Base-by-base conservation (phyloP, 1,284 basidiomycete species). In the Cutaneotrichosporon mucoides region DNA sequence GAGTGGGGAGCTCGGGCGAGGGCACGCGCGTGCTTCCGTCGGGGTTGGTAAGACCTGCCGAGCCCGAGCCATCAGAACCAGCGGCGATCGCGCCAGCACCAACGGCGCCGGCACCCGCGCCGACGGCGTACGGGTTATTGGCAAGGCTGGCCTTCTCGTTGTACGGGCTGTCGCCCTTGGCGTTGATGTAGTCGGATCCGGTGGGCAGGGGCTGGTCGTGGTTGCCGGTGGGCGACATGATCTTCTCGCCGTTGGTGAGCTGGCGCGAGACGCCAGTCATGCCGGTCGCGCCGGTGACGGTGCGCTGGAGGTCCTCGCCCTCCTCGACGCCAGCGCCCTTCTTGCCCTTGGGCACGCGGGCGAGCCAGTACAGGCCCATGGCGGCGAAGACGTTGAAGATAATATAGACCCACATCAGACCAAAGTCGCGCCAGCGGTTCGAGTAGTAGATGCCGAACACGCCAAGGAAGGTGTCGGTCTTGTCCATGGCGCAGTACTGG, bases 341-440 rank as follows among this genome's bases (percentile, higher is more conserved):
- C 43, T 54, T 56, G 38, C 56, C 52, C 59, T 65, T 65, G 53
- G 60, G 62, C 5, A 78, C 75, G 57, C 76, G 68, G 24, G 64
- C 70, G 13, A 76, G 65, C 69, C 70, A 76, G 67, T 78, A 79
- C 16, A 78, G 52, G 37, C 53, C 60, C 36, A 76, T 60, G 43
- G 76, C 77, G 4, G 64, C 73, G 45, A 67, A 45, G 38, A 72
- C 57, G 62, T 89, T 89, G 76, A 88, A 84, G 13, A 79, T 66
- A 63, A 87, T 82, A 76, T 84, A 90, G 0, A 77, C 85, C 69
- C 82, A 82, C 61, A 90, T 76, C 51, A 90, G 73, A 1, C 85
- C 86, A 50, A 85, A 80, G 72, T 88, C 78, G 11, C 86, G 79
- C 85, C 85, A 88, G 53, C 66, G 80, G 60, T 85, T 70, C 35